Percentiles rank a stretch among this genome's conserved stretches.
Evolutionary conservation across 2,329 filamentous ascomycete species (phyloP).

Genomic region (Falciphora oryzae): DNA sequence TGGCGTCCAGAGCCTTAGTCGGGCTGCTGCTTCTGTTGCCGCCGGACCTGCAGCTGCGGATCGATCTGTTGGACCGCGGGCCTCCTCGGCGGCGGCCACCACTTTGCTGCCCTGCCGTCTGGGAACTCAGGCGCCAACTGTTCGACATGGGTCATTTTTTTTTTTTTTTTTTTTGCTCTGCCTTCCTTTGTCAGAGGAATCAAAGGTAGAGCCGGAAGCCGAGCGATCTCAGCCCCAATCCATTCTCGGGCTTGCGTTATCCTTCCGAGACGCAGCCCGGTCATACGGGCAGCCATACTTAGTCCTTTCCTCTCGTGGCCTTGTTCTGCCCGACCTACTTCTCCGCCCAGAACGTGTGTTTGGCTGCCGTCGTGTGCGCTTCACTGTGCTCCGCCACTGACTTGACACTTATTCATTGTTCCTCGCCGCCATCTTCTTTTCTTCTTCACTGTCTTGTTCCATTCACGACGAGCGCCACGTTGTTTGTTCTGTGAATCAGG

Average conservation of each 20-base stretch:
- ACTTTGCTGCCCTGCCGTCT: neutral
- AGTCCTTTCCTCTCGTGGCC: too few relatives aligned
- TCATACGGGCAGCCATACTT: too few relatives aligned
- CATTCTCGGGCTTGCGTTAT: too few relatives aligned
- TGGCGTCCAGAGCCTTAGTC: neutral
- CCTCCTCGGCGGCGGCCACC: neutral
- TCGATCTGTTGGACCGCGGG: constrained; percentile 7
- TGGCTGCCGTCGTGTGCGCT: neutral
- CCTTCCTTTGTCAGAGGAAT: neutral
- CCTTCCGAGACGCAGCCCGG: too few relatives aligned
- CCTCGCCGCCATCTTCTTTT: neutral
- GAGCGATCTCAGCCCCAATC: neutral
- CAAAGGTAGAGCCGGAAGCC: neutral
- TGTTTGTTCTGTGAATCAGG: constrained; percentile 11
- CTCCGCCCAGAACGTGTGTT: neutral
- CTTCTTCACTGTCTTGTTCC: neutral
- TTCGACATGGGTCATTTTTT: neutral
- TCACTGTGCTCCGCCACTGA: neutral
- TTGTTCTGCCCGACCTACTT: neutral
- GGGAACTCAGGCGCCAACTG: too few relatives aligned
- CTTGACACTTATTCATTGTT: neutral
- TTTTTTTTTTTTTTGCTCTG: neutral
- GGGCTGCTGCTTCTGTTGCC: neutral
- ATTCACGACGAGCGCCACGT: neutral
- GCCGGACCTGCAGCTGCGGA: neutral